Evolutionary conservation across 176 grass and related monocot species (phyloP).

Genomic region (Phyllostachys edulis): DNA sequence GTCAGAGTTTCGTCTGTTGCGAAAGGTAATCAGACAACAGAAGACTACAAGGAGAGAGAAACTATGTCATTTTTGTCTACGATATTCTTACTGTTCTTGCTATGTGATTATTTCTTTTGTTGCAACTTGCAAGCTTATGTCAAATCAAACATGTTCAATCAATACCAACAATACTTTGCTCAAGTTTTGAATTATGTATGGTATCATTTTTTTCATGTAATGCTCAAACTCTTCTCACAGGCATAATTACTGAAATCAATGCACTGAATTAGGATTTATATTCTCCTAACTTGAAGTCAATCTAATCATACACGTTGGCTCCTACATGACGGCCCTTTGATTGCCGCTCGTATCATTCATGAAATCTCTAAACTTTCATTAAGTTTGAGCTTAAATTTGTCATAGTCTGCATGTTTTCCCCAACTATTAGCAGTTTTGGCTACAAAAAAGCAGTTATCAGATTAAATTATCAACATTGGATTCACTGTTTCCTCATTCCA

Average conservation of each 20-base stretch:
- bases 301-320: background rate
- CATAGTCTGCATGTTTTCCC: background rate
- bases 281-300: background rate
- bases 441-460: background rate
- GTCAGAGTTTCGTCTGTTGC: constrained; percentile 32
- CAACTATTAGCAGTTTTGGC: background rate
- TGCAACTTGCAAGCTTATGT: constrained; percentile 22
- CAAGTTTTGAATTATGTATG: background rate
- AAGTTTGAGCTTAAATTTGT: constrained; percentile 26
- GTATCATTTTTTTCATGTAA: background rate
- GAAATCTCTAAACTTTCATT: background rate
- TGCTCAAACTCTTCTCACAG: background rate
- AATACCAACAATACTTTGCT: background rate
- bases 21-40: constrained; percentile 45
- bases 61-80: background rate
- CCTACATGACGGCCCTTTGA: background rate
- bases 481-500: background rate
- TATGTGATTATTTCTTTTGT: background rate
- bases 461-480: background rate
- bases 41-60: background rate
- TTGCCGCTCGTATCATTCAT: background rate
- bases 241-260: background rate
- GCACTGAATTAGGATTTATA: background rate
- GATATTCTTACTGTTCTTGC: background rate
- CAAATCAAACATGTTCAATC: constrained; percentile 1